Conservation (phyloP, 192 early-diverging fungal species). For the Coemansia furcata region DNA sequence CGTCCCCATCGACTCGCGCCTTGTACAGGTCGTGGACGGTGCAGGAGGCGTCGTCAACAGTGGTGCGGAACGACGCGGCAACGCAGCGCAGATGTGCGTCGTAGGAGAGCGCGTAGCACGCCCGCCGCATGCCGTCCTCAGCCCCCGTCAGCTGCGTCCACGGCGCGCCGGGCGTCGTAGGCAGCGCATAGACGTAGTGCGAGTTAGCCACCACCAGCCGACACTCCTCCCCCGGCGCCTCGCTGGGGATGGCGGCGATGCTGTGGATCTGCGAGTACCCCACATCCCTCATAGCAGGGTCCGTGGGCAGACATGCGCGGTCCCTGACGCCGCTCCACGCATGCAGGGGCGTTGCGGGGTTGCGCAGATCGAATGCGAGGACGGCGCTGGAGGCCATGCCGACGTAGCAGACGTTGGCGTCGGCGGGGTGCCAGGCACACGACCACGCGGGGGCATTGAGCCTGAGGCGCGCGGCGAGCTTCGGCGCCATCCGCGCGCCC, state of each 20-base stretch:
- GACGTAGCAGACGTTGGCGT: conserved; percentile 17
- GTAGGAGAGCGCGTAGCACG: conserved; percentile 31
- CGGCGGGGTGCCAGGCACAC: conserved; percentile 35
- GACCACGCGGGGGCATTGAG: conserved; percentile 27
- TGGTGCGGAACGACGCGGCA: conserved; percentile 31
- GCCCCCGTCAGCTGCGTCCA: conserved; percentile 24
- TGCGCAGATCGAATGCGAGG: conserved; percentile 30
- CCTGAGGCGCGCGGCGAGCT: conserved; percentile 6
- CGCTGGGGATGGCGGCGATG: conserved; percentile 7
- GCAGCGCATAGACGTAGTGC: conserved; percentile 21
- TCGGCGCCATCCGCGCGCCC: conserved; percentile 1
- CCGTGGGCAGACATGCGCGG: not conserved
- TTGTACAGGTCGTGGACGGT: conserved; percentile 29
- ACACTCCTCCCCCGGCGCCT: not conserved
- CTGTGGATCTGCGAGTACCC: conserved; percentile 31
- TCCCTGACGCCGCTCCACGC: conserved; percentile 18
- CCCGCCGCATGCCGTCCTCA: not conserved
- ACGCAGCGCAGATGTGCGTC: conserved; percentile 9
- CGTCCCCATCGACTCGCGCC: not conserved
- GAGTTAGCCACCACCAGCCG: conserved; percentile 36
- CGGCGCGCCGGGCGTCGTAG: not conserved
- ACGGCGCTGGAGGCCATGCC: conserved; percentile 12
- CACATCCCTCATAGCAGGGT: not conserved
- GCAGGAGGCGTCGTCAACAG: not conserved
- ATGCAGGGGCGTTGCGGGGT: not conserved